These are phyloP conservation scores for Myxozyma neotropica DNA, from an alignment of 805 yeast species.

Conservation along the genomic window DNA sequence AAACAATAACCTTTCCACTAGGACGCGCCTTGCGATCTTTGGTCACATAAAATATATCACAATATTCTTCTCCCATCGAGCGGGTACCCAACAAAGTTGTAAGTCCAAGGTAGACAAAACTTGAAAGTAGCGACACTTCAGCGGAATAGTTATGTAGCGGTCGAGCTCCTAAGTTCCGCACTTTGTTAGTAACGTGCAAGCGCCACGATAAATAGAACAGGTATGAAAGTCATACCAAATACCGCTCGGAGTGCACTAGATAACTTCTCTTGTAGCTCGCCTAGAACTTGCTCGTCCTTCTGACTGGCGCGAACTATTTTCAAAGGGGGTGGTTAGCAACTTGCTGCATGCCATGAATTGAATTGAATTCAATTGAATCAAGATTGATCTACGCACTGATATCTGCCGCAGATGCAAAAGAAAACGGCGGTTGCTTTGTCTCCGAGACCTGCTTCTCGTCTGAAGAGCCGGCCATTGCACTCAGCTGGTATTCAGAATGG, in stretches of 20 bases:
- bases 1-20: not conserved
- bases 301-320: conserved; percentile 82
- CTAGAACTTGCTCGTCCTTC: conserved; percentile 77
- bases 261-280: conserved; percentile 55
- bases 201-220: too few relatives aligned
- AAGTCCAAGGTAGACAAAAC: conserved; percentile 63
- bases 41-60: conserved; percentile 68
- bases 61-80: conserved; percentile 93
- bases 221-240: conserved; percentile 40
- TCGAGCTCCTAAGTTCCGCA: conserved; percentile 44
- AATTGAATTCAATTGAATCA: too few relatives aligned
- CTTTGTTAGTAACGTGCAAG: not conserved
- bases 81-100: conserved; percentile 78
- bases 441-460: too few relatives aligned
- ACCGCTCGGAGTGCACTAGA: conserved; percentile 57
- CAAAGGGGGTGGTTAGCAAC: not conserved
- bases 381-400: conserved; percentile 57
- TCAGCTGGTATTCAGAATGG: too few relatives aligned
- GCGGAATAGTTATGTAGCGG: conserved; percentile 64
- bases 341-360: too few relatives aligned
- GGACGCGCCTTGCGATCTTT: conserved; percentile 5
- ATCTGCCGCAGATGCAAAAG: conserved; percentile 81
- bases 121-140: conserved; percentile 61
- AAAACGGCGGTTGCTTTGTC: not conserved
- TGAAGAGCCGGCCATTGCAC: not conserved